Base-by-base conservation (phyloP, 495 filamentous ascomycete genomes). In the Penicillium maclennaniae region DNA sequence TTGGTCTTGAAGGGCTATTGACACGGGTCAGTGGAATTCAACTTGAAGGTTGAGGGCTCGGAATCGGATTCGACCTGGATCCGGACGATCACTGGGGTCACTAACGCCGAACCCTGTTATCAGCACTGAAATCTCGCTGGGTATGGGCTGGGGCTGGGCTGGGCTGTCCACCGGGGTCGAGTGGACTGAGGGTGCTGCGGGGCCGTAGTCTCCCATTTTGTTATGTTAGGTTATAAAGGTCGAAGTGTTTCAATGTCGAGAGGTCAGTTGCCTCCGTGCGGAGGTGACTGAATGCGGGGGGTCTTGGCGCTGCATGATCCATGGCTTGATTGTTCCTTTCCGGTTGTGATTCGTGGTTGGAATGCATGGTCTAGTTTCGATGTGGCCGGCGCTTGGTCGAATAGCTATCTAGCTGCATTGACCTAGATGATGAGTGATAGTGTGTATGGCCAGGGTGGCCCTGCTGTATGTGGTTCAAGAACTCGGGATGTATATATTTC, bases 41-140 rank as follows among this genome's bases (percentile, higher is more conserved):
- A 37, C 12, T 16, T n/a, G 5, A 17, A 17, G 27, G 26, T 17
- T 37, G 28, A 26, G 47, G 6, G 9, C 47, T 49, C 46, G 38
- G 44, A 39, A 39, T 51, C 25, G 42, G 27, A 43, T 27, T 43
- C 36, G 47, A 53, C 38, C 44, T 27, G 10, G 34, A 55, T 54
- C 55, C 49, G 55, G 48, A 51, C 45, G 39, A 49, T 44, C 47
- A 54, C 23, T 23, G 23, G 23, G 23, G 23, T 38, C 74, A 73
- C 83, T 66, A 75, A 89, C 87, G 38, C 79, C 83, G 58, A 89
- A 91, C 27, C 87, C 87, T 15, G 87, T 89, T 51, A 91, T 77
- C 40, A 89, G 66, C 38, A 91, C 83, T 19, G 75, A 86, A 58
- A 89, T 66, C 59, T 86, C 82, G 28, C 68, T 63, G 9, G 60